Evolutionary conservation across 2,329 filamentous ascomycete genomes (phyloP).

Genomic region (Ophiostoma quercus): DNA sequence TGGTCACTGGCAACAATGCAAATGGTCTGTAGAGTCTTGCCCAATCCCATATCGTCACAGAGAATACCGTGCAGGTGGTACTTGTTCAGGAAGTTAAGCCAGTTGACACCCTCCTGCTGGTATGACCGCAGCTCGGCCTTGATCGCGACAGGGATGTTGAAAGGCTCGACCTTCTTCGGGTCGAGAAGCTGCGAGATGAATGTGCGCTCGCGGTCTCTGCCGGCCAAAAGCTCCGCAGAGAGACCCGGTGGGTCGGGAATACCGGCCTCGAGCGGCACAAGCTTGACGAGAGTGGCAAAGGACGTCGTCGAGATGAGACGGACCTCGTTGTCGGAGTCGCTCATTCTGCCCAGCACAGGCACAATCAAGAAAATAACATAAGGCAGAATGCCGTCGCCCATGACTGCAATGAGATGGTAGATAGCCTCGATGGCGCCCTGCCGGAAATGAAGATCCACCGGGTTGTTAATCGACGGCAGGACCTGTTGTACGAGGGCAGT

Average conservation of each 20-base stretch:
- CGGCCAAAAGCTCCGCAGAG: conserved; percentile 79
- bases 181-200: conserved; percentile 97
- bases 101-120: conserved; percentile 98
- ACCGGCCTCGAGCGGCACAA: conserved; percentile 92
- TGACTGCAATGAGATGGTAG: conserved; percentile 95
- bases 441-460: conserved; percentile 77
- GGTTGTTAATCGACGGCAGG: conserved; percentile 84
- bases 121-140: conserved; percentile 95
- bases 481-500: conserved; percentile 92
- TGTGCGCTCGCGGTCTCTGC: conserved; percentile 87
- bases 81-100: conserved; percentile 95
- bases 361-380: conserved; percentile 99
- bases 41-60: conserved; percentile 98
- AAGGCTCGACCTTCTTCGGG: conserved; percentile 91
- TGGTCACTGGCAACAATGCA: conserved; percentile 98
- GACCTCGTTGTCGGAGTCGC: conserved; percentile 94
- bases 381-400: conserved; percentile 92
- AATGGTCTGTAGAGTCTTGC: conserved; percentile 93
- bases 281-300: conserved; percentile 93
- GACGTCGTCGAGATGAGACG: conserved; percentile 91
- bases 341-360: conserved; percentile 94
- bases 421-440: conserved; percentile 94
- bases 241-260: conserved; percentile 94
- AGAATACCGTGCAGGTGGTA: conserved; percentile 98
- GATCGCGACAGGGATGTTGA: conserved; percentile 90